Percentiles rank a stretch among this genome's conserved stretches.
phyloP scores from a whole-genome alignment of 2,329 filamentous ascomycete genomes.

The Rhynchosporium agropyri region DNA sequence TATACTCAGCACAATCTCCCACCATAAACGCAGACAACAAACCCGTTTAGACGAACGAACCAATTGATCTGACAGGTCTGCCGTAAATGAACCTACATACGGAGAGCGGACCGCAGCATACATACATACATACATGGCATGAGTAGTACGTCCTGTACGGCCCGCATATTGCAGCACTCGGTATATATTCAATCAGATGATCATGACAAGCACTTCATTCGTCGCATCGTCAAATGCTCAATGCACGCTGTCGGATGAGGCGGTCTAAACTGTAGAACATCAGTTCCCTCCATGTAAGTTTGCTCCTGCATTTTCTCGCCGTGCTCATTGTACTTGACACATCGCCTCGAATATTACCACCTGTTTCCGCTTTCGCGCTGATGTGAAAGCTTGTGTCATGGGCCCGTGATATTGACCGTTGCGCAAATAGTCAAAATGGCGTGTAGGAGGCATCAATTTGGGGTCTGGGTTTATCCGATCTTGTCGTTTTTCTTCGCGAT shows the following conservation, averaged over 20 bases:
- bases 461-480: no score
- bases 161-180: constrained; percentile 20
- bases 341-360: no score
- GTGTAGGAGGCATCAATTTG: no score
- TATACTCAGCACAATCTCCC: neutral
- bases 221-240: constrained; percentile 6
- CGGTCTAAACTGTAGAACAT: neutral
- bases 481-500: no score
- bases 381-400: no score
- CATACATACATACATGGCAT: neutral
- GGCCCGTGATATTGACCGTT: constrained; percentile 12
- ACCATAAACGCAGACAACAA: neutral
- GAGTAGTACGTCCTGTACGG: neutral
- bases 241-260: neutral
- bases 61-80: neutral
- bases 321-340: no score
- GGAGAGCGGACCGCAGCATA: constrained; percentile 3
- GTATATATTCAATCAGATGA: constrained; percentile 22
- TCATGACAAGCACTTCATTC: constrained; percentile 21
- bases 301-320: neutral
- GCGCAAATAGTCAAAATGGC: constrained; percentile 17
- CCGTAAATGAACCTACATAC: neutral
- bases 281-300: neutral
- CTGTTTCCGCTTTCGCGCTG: neutral
- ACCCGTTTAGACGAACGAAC: no score